Percentiles rank a stretch among this genome's conserved stretches.
These are phyloP conservation scores for Canna indica DNA, from an alignment of 176 grass and related monocot species.

Conservation along the genomic window DNA sequence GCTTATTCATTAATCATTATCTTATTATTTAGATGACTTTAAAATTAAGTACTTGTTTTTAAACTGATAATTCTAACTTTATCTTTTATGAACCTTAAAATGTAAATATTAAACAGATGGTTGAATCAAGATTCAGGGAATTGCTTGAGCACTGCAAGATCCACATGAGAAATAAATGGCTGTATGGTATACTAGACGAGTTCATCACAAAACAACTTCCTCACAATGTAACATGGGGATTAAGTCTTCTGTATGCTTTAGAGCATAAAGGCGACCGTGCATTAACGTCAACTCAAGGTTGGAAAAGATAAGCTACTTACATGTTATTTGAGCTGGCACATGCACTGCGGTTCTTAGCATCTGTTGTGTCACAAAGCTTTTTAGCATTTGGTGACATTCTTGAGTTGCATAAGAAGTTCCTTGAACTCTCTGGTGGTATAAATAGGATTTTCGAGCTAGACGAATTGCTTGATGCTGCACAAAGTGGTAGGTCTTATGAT, in stretches of 20 bases:
- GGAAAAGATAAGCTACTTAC: constrained; percentile 13
- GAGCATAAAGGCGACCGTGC: constrained; percentile 95
- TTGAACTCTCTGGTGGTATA: too few relatives aligned
- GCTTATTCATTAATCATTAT: neutral
- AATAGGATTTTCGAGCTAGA: too few relatives aligned
- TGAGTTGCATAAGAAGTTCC: too few relatives aligned
- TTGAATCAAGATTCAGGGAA: constrained; percentile 78
- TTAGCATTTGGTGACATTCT: constrained; percentile 95
- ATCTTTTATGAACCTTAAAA: neutral
- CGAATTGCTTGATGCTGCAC: too few relatives aligned
- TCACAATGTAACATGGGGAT: constrained; percentile 94
- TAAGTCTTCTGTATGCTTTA: constrained; percentile 95
- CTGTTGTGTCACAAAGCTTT: constrained; percentile 96
- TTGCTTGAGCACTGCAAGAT: constrained; percentile 76
- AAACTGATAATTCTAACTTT: neutral
- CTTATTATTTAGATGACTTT: too few relatives aligned
- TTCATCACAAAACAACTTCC: too few relatives aligned
- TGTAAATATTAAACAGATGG: constrained; percentile 47
- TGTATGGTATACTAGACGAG: too few relatives aligned
- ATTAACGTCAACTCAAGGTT: constrained; percentile 89
- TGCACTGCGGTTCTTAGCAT: constrained; percentile 90
- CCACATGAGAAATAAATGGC: too few relatives aligned
- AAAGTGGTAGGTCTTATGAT: too few relatives aligned
- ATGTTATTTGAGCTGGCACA: constrained; percentile 63
- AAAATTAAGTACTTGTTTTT: neutral